Evolutionary conservation across 352 stramenopile species (phyloP).

Genomic region (Phytophthora sansomeana): DNA sequence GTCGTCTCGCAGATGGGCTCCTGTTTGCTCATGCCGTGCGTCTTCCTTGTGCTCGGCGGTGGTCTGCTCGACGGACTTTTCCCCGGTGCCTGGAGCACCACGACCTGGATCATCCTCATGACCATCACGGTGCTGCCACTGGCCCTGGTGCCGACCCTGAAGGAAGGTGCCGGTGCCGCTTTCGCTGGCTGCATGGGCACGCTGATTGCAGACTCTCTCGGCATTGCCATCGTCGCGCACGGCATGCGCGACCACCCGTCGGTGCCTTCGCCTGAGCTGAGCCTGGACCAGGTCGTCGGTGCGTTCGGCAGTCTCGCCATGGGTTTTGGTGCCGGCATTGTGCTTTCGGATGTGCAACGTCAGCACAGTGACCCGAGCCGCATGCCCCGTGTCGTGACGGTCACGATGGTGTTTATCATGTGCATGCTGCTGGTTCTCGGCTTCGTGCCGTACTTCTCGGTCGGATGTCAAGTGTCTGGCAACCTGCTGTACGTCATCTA

Average conservation of each 20-base stretch:
- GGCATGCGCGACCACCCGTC: constrained; percentile 48
- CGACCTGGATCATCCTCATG: constrained; percentile 76
- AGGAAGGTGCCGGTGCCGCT: constrained; percentile 62
- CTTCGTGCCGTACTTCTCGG: constrained; percentile 53
- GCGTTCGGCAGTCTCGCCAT: constrained; percentile 73
- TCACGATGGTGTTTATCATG: constrained; percentile 66
- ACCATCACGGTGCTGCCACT: constrained; percentile 56
- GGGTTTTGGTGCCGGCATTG: constrained; percentile 66
- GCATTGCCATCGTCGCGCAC: constrained; percentile 34
- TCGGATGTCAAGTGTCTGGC: constrained; percentile 69
- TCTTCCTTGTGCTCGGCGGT: constrained; percentile 73
- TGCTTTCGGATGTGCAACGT: constrained; percentile 66
- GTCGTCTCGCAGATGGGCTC: constrained; percentile 64
- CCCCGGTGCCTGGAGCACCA: constrained; percentile 50
- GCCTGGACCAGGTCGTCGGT: constrained; percentile 55
- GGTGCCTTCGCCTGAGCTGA: constrained; percentile 52
- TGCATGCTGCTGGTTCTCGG: constrained; percentile 59
- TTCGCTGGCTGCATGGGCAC: constrained; percentile 69
- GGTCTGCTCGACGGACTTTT: constrained; percentile 65
- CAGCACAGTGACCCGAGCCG: constrained; percentile 48
- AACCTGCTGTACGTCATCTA: constrained; percentile 76
- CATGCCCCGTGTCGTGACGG: constrained; percentile 42
- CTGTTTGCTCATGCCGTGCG: constrained; percentile 62
- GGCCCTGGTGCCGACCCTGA: constrained; percentile 64
- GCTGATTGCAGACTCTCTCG: constrained; percentile 33